Evolutionary conservation across 1,139 yeast genomes (phyloP).

Genomic region (Kodamaea fungicola): DNA sequence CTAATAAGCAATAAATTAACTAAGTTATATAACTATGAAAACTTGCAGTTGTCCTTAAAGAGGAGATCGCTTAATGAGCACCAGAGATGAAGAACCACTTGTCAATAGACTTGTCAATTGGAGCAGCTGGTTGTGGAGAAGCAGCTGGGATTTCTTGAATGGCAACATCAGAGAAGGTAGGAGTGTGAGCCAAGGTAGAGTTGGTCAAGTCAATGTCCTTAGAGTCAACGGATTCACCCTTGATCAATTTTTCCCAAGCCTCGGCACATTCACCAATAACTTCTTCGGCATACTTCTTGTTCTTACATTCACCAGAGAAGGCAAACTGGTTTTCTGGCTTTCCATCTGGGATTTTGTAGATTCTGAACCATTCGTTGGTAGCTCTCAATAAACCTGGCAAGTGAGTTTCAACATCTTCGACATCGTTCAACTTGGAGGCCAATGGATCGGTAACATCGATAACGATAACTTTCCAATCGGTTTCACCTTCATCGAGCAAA

Average conservation of each 20-base stretch:
- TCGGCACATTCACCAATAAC: constrained; percentile 71
- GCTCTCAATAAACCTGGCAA: constrained; percentile 86
- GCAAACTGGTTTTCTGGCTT: constrained; percentile 87
- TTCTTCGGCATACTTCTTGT: constrained; percentile 65
- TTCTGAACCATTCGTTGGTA: constrained; percentile 90
- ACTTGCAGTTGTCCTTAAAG: no score
- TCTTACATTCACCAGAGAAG: constrained; percentile 75
- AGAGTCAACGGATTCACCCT: constrained; percentile 47
- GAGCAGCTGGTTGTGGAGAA: constrained; percentile 74
- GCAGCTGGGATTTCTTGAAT: constrained; percentile 63
- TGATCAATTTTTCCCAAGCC: constrained; percentile 72
- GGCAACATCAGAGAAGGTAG: constrained; percentile 49
- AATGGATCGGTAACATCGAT: constrained; percentile 81
- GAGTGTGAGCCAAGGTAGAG: constrained; percentile 64
- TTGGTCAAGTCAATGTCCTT: constrained; percentile 50
- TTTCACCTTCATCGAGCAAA: constrained; percentile 92
- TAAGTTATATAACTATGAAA: no score
- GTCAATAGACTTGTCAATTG: constrained; percentile 94
- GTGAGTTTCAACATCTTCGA: constrained; percentile 75
- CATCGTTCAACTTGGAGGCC: constrained; percentile 69
- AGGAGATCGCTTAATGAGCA: constrained; percentile 37
- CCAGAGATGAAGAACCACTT: constrained; percentile 99
- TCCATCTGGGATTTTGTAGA: constrained; percentile 92
- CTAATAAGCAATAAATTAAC: no score
- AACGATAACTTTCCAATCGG: constrained; percentile 95